phyloP scores from a whole-genome alignment of 108 stramenopile species.

The Bacterosira constricta region DNA sequence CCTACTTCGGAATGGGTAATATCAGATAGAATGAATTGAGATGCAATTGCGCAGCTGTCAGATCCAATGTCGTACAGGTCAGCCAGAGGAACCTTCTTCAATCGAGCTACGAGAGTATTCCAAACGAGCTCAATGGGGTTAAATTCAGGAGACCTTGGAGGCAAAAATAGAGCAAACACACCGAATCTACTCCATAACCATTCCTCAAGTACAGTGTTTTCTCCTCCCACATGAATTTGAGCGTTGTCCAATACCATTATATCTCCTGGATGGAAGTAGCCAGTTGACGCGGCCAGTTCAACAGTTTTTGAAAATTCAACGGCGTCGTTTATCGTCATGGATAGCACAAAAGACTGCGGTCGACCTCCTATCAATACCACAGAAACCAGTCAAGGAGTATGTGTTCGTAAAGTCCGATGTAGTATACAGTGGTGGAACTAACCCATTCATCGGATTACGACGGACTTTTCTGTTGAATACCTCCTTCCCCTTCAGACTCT shows the following conservation, averaged over 20 bases:
- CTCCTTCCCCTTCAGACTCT: not conserved
- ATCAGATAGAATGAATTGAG: no score
- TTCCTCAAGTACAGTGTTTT: not conserved
- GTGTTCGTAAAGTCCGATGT: not conserved
- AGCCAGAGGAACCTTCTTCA: no score
- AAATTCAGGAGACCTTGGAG: not conserved
- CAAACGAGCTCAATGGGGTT: conserved; percentile 18
- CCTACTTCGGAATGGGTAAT: no score
- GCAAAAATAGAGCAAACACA: conserved; percentile 2
- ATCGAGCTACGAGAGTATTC: conserved; percentile 10
- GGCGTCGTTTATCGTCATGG: not conserved
- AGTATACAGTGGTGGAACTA: not conserved
- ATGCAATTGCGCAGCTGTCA: no score
- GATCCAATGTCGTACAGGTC: no score
- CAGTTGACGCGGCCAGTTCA: not conserved
- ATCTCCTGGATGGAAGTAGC: not conserved
- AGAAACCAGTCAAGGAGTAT: not conserved
- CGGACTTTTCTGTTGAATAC: not conserved
- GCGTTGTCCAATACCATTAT: conserved; percentile 17
- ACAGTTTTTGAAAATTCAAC: not conserved
- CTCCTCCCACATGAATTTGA: not conserved
- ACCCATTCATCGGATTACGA: not conserved
- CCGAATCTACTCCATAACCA: not conserved
- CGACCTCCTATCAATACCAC: not conserved
- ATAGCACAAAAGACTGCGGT: no score